A percentile compares a stretch with the other conserved stretches of the same genome.
Conservation (phyloP, 768 basidiomycete species). For the Trametes punicea region DNA sequence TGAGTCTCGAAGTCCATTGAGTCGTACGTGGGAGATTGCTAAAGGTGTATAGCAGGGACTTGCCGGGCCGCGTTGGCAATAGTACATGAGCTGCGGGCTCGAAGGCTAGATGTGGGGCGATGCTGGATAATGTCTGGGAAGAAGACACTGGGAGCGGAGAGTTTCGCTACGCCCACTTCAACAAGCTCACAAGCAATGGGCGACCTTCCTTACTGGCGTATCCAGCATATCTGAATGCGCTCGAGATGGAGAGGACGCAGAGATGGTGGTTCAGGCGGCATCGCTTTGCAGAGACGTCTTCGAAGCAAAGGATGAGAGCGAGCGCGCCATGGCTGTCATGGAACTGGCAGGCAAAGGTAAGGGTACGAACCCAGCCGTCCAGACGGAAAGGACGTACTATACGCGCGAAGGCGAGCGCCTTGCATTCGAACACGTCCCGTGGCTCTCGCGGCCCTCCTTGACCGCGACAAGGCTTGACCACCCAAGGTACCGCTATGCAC, state of each 20-base stretch:
- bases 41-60: constrained; percentile 28
- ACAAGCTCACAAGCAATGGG: constrained; percentile 51
- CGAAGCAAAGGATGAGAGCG: constrained; percentile 46
- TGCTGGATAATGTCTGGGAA: constrained; percentile 42
- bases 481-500: constrained; percentile 34
- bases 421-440: constrained; percentile 44
- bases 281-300: constrained; percentile 53
- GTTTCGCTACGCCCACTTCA: constrained; percentile 47
- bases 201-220: constrained; percentile 47
- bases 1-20: constrained; percentile 35
- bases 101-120: constrained; percentile 48
- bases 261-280: constrained; percentile 38
- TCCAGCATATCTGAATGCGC: constrained; percentile 36
- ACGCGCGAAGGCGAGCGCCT: constrained; percentile 43
- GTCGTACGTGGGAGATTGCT: too few species aligned
- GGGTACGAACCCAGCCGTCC: constrained; percentile 31
- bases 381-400: constrained; percentile 42
- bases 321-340: constrained; percentile 43
- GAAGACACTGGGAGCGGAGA: constrained; percentile 19
- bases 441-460: constrained; percentile 25
- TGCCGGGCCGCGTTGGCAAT: constrained; percentile 39
- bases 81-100: constrained; percentile 38
- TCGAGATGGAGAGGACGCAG: constrained; percentile 31
- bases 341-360: constrained; percentile 34
- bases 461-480: constrained; percentile 27